Base-by-base conservation (phyloP, 2,329 filamentous ascomycete species). In the Alternaria postmessia region DNA sequence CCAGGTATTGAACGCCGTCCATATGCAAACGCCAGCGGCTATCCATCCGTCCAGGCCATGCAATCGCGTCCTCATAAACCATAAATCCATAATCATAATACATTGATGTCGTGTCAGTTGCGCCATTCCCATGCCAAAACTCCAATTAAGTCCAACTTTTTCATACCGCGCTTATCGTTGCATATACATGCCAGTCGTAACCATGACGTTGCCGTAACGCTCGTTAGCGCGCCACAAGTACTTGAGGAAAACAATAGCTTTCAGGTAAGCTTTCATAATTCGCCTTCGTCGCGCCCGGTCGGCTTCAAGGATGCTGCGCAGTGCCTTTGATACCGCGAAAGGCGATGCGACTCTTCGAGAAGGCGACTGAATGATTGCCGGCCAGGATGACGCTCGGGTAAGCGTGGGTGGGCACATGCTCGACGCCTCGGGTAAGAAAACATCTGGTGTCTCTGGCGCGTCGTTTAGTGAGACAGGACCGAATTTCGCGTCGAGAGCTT, bases 151-250 rank as follows among this genome's bases (percentile, higher is more conserved):
- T 7, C 41, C 41, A 38, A 52, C 24, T 51, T 44, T 60, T 52
- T 20, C 46, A 28, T 39, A 7, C 4, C 7, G 7, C 14, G 16
- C 5, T 67, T 57, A 71, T 30, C 69, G 68, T 51, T 69, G 69
- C 67, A 72, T 65, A 41, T 72, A 70, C 59, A 69, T 63, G 51
- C 69, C 69, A 8, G 68, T 67, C n/a, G 65, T 68, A 43, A 66
- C 62, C 69, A 72, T 72, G 47, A 69, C 61, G 14, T 67, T 63
- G 26, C 69, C 69, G 32, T 72, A 72, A 12, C 69, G 69, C 54
- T 71, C 69, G 34, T 71, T 67, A 3, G 69, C 67, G 53, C 63
- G 64, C 44, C 68, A 64, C 30, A 72, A 55, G 39, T 69, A 65
- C 44, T 64, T 69, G 46, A 72, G 57, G 22, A 72, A 72, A 12